Evolutionary conservation across 2,329 filamentous ascomycete genomes (phyloP).

Genomic region (Alternaria consortialis): DNA sequence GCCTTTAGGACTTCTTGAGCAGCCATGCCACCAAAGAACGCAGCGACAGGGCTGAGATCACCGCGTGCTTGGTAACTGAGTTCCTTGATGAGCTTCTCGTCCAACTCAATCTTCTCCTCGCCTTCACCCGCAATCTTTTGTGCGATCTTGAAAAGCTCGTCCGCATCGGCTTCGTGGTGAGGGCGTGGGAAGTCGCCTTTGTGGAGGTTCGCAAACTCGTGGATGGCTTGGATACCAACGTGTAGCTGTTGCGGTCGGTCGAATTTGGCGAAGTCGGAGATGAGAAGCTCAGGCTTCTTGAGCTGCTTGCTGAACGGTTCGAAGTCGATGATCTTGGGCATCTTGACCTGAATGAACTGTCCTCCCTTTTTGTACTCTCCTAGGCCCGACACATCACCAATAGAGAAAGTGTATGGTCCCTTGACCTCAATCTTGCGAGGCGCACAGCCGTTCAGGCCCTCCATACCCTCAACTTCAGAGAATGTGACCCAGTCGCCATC

Average conservation of each 20-base stretch:
- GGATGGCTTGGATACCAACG: conserved; percentile 89
- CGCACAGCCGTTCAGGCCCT: conserved; percentile 80
- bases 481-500: conserved; percentile 98
- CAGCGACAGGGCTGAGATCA: conserved; percentile 90
- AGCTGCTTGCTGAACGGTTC: conserved; percentile 80
- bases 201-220: conserved; percentile 81
- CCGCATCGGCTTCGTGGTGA: conserved; percentile 84
- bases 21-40: conserved; percentile 91
- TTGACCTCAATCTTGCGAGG: conserved; percentile 93
- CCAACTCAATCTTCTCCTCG: conserved; percentile 80
- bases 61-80: conserved; percentile 93
- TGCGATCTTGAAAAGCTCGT: conserved; percentile 77
- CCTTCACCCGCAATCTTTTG: conserved; percentile 72
- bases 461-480: conserved; percentile 91
- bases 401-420: conserved; percentile 95
- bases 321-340: conserved; percentile 94
- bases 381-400: conserved; percentile 87
- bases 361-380: conserved; percentile 90
- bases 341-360: conserved; percentile 95
- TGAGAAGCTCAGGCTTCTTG: conserved; percentile 85
- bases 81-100: conserved; percentile 92
- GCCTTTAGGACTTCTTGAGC: conserved; percentile 97
- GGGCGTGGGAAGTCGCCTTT: conserved; percentile 77
- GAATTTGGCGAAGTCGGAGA: conserved; percentile 98
- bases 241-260: conserved; percentile 93